A percentile compares a stretch with the other conserved stretches of the same genome.
phyloP scores from a whole-genome alignment of 352 stramenopile species.

The Phytophthora lateralis region DNA sequence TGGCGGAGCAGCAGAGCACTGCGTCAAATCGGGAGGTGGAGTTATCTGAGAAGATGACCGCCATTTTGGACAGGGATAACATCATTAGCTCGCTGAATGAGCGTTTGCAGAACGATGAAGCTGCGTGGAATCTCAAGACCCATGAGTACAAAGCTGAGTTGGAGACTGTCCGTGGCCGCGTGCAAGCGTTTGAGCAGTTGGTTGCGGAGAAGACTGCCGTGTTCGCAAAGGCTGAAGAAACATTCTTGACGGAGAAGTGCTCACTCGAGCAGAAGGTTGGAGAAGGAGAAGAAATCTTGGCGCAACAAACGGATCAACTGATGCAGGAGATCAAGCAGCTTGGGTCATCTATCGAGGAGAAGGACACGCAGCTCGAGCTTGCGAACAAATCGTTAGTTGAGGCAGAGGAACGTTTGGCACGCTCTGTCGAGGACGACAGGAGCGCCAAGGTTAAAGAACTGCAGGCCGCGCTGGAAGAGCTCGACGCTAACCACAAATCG shows the following conservation, averaged over 20 bases:
- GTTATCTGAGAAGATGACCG: slow-evolving; percentile 16
- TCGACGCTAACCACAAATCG: slow-evolving; percentile 28
- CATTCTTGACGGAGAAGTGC: slow-evolving; percentile 28
- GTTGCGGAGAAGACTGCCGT: slow-evolving; percentile 36
- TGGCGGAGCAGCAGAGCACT: slow-evolving; percentile 17
- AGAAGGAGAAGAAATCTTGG: slow-evolving; percentile 34
- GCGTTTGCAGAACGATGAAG: slow-evolving; percentile 20
- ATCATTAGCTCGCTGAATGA: slow-evolving; percentile 32
- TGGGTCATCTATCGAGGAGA: slow-evolving; percentile 19
- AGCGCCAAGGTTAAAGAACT: slow-evolving; percentile 33
- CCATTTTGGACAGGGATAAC: too few relatives aligned
- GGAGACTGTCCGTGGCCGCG: slow-evolving; percentile 25
- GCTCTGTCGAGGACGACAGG: slow-evolving; percentile 15
- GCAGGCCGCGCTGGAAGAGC: slow-evolving; percentile 21
- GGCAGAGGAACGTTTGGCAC: slow-evolving; percentile 18
- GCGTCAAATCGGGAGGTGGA: slow-evolving; percentile 21
- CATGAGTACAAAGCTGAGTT: slow-evolving; percentile 37
- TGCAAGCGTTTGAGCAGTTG: slow-evolving; percentile 43
- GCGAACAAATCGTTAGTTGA: slow-evolving; percentile 20
- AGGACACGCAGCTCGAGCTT: slow-evolving; percentile 32
- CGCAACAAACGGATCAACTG: slow-evolving; percentile 37
- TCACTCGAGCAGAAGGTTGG: slow-evolving; percentile 33
- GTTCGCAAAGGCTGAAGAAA: slow-evolving; percentile 27
- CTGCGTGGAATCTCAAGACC: slow-evolving; percentile 21
- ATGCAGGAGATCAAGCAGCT: slow-evolving; percentile 40